phyloP scores from a whole-genome alignment of 176 grass and related monocot species.

The Cymbopogon citratus region DNA sequence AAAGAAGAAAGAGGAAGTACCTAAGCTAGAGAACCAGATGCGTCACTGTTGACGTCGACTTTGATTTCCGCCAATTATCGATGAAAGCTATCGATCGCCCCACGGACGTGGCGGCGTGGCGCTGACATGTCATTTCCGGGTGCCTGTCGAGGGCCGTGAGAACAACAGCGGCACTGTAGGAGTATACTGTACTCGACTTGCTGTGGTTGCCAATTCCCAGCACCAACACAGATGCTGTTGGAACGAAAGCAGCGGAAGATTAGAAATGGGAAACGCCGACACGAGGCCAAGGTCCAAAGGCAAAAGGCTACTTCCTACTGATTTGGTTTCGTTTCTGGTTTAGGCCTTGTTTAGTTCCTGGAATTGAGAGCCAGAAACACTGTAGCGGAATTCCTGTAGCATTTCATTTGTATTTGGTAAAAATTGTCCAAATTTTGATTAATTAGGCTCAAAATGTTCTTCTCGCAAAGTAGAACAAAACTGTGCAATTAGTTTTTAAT shows the following conservation, averaged over 20 bases:
- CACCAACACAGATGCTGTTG: neutral
- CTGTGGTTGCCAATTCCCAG: neutral
- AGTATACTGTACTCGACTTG: no score
- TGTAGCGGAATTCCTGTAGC: no score
- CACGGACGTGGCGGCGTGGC: neutral
- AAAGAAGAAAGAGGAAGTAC: no score
- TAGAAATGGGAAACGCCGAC: neutral
- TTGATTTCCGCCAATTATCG: neutral
- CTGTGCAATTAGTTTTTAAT: no score
- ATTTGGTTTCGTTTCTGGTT: neutral
- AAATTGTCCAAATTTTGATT: no score
- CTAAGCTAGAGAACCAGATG: no score
- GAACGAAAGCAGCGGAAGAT: neutral
- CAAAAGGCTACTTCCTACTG: neutral
- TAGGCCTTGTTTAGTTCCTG: no score
- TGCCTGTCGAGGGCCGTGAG: neutral
- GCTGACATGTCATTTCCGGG: neutral
- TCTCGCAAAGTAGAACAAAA: no score
- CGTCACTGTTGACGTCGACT: neutral
- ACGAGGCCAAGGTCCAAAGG: neutral
- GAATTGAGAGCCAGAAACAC: no score
- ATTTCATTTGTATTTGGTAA: no score
- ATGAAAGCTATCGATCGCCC: no score
- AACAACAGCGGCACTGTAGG: neutral
- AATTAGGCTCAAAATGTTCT: no score